Percentiles rank a stretch among this genome's conserved stretches.
Evolutionary conservation across 192 early-diverging fungal species (phyloP).

Genomic region (Backusella liffmaniae): DNA sequence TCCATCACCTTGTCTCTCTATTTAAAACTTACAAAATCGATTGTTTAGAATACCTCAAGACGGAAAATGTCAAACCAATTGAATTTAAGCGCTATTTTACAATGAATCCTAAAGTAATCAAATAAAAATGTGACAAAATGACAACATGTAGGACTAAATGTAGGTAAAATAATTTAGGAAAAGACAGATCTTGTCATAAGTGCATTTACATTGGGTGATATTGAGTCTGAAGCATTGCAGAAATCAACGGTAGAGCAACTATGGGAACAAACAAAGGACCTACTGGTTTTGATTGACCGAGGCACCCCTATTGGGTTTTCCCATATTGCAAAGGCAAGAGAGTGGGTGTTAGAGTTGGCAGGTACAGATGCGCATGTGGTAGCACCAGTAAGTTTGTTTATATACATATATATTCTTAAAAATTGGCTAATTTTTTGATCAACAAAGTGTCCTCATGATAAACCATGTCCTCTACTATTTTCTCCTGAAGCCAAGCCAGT

Average conservation of each 20-base stretch:
- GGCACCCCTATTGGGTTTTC: conserved; percentile 73
- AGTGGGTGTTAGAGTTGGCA: conserved; percentile 53
- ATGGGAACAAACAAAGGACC: conserved; percentile 79
- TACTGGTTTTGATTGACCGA: conserved; percentile 81
- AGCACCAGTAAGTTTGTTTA: conserved; percentile 59
- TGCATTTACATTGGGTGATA: conserved; percentile 70
- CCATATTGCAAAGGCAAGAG: conserved; percentile 65
- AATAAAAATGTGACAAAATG: neutral
- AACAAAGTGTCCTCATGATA: conserved; percentile 68
- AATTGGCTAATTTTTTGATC: no score
- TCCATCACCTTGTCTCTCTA: neutral
- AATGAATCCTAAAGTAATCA: conserved; percentile 41
- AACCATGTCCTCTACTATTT: conserved; percentile 63
- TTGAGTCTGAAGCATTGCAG: conserved; percentile 65
- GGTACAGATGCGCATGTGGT: conserved; percentile 61
- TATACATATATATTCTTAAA: no score
- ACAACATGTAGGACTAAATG: neutral
- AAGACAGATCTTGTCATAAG: conserved; percentile 72
- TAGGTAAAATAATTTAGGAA: neutral
- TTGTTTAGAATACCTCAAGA: conserved; percentile 5
- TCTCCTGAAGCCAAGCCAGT: conserved; percentile 36
- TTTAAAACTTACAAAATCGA: neutral
- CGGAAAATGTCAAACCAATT: conserved; percentile 8
- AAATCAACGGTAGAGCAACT: conserved; percentile 64
- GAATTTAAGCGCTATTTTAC: conserved; percentile 65